Evolutionary conservation across 306 rosid genomes (phyloP).

Genomic region (Boehmeria nivea): DNA sequence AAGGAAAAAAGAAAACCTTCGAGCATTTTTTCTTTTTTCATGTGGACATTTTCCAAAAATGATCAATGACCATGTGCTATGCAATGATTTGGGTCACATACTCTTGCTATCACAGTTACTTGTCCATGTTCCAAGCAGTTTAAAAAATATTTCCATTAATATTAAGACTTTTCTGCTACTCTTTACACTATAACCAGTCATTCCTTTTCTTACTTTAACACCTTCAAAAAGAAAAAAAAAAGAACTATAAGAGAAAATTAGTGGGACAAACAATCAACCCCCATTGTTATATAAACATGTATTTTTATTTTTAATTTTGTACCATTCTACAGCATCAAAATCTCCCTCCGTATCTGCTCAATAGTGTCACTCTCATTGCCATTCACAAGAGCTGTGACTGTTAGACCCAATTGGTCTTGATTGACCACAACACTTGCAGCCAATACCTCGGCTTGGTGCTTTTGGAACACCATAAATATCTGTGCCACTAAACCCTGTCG

Average conservation of each 20-base stretch:
- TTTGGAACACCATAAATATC: constrained; percentile 22
- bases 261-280: too few species aligned
- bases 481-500: constrained; percentile 25
- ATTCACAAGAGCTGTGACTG: constrained; percentile 23
- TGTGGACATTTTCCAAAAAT: constrained; percentile 2
- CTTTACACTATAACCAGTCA: background rate
- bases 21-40: background rate
- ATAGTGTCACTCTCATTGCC: constrained; percentile 5
- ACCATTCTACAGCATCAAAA: constrained; percentile 5
- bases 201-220: too few species aligned
- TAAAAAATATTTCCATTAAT: background rate
- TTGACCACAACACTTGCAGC: constrained; percentile 19
- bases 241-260: too few species aligned
- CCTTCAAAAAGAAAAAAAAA: too few species aligned
- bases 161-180: background rate
- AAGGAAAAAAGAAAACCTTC: background rate
- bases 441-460: constrained; percentile 20
- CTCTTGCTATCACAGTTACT: background rate
- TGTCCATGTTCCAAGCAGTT: constrained; percentile 1
- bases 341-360: constrained; percentile 20
- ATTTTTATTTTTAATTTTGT: background rate
- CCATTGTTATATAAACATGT: background rate
- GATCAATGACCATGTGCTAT: background rate
- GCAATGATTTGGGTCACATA: constrained; percentile 5
- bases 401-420: constrained; percentile 12